Base-by-base conservation (phyloP, 768 basidiomycete species). In the Bullera alba region DNA sequence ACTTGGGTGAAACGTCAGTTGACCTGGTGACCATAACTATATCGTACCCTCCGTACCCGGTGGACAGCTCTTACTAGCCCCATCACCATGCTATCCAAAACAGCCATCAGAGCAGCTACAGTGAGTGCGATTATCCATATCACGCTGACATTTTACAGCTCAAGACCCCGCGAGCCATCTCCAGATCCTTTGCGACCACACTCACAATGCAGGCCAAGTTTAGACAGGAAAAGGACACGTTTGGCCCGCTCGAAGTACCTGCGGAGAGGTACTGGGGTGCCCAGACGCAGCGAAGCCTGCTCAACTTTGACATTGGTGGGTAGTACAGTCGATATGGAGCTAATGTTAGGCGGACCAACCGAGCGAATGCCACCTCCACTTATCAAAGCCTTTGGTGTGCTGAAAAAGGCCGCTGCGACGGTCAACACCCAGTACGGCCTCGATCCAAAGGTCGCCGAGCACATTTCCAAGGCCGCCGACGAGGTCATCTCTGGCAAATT, bases 401-500 rank as follows among this genome's bases (percentile, higher is more conserved):
- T 99, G 69, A 99, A 99, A 76, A 95, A 95, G 75, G 93, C 95
- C 4, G 95, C 93, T 2, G 84, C 90, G 8, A 76, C 84, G 48
- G 89, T 96, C 56, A 97, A 99, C 71, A 79, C 84, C 42, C 77
- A 75, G 46, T 93, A 97, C 77, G 95, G 95, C 39, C 75, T 99
- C 71, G 89, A 95, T 68, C 80, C 84, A 16, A 88, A 84, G 59
- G 73, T 99, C 54, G 87, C 83, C 25, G 77, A 85, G 46, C 90
- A 90, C 26, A 96, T 99, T 67, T 84, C 88, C 69, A 75, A 83
- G 52, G 95, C 95, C 48, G 86, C 95, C 22, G 92, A 97, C 74
- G 95, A 99, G 66, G 93, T 99, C 63, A 97, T 97, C 71, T 87
- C 87, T 38, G 93, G 92, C 45, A 87, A 90, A 71, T 80, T 99